Percentiles rank a stretch among this genome's conserved stretches.
phyloP scores from a whole-genome alignment of 2,329 filamentous ascomycete genomes.

The Chaetoscypha palmicola region DNA sequence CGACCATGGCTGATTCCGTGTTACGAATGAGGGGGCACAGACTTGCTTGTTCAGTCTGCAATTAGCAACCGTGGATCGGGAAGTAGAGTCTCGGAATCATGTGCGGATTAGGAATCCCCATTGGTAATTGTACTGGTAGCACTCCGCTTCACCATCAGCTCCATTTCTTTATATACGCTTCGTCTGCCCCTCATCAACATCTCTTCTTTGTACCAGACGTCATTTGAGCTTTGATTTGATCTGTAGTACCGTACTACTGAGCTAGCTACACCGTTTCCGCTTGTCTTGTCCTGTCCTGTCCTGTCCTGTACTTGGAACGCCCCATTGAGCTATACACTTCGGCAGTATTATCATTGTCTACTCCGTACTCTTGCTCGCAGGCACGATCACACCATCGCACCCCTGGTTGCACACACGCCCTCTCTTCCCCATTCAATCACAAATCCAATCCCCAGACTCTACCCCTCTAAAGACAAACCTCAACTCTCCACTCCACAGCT shows the following conservation, averaged over 20 bases:
- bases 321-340: not conserved
- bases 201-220: not conserved
- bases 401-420: conserved; percentile 11
- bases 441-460: not conserved
- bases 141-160: not conserved
- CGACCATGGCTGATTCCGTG: not conserved
- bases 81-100: not conserved
- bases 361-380: not conserved
- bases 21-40: not conserved
- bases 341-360: not conserved
- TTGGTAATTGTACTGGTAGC: conserved; percentile 6
- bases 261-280: not conserved
- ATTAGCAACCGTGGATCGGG: not conserved
- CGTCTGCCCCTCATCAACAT: conserved; percentile 1
- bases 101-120: conserved; percentile 5
- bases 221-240: not conserved
- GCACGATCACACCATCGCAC: conserved; percentile 2
- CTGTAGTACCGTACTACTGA: not conserved
- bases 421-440: conserved; percentile 4
- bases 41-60: no score
- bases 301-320: no score
- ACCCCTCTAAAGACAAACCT: not conserved
- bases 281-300: no score
- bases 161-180: conserved; percentile 4
- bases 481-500: not conserved